These are phyloP conservation scores for Tuber brumale DNA, from an alignment of 495 filamentous ascomycete genomes.

Conservation along the genomic window DNA sequence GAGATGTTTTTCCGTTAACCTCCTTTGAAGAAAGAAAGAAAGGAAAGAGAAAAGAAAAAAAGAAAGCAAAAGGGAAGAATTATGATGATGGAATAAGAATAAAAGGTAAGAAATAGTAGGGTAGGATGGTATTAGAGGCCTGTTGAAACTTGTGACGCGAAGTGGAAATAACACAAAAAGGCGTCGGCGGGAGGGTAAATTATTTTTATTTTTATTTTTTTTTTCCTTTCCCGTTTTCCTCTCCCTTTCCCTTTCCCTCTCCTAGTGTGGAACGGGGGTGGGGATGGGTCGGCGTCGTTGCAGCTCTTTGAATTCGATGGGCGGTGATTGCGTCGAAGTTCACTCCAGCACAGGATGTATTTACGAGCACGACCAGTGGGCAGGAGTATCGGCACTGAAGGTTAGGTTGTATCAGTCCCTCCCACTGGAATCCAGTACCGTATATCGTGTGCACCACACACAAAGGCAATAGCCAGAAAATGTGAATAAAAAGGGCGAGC, in stretches of 20 bases:
- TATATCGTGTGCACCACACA: neutral
- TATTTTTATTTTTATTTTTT: neutral
- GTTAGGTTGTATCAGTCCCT: neutral
- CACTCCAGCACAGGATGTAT: slow-evolving; percentile 3
- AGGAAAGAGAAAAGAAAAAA: slow-evolving; percentile 18
- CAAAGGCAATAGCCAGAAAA: neutral
- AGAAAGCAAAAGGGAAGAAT: neutral
- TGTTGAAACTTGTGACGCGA: neutral
- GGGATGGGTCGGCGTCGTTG: slow-evolving; percentile 2
- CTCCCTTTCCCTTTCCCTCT: neutral
- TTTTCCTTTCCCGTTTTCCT: neutral
- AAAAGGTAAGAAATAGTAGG: slow-evolving; percentile 5
- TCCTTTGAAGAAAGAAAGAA: neutral
- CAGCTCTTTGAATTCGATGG: neutral
- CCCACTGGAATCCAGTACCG: neutral
- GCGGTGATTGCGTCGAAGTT: neutral
- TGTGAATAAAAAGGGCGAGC: neutral
- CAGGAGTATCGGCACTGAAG: neutral
- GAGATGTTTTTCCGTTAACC: neutral
- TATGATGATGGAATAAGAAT: neutral
- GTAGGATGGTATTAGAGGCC: slow-evolving; percentile 3
- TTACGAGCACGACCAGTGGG: neutral
- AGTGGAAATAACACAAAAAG: neutral
- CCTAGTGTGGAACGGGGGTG: neutral
- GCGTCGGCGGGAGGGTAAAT: neutral